These are phyloP conservation scores for Glarea lozoyensis DNA, from an alignment of 495 filamentous ascomycete genomes.

Conservation along the genomic window DNA sequence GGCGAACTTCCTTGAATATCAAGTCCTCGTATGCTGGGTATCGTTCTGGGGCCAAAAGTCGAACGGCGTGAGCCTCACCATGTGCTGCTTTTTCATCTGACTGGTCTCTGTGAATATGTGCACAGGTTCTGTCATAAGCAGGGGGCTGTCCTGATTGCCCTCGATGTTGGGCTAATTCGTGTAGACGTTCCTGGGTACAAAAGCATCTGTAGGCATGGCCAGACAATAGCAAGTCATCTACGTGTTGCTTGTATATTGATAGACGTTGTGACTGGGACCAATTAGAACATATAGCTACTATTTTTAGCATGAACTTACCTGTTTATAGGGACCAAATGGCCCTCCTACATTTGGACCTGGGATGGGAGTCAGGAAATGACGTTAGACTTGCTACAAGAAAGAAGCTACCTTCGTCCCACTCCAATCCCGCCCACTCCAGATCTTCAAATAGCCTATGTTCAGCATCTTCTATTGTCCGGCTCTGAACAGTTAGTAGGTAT, in stretches of 20 bases:
- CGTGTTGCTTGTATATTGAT: constrained; percentile 62
- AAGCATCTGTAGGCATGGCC: constrained; percentile 90
- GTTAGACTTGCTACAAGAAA: background rate
- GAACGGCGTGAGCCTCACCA: constrained; percentile 68
- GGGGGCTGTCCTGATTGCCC: constrained; percentile 50
- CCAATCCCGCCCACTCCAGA: constrained; percentile 77
- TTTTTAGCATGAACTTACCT: constrained; percentile 38
- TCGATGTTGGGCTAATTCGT: constrained; percentile 49
- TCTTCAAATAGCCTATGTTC: constrained; percentile 69
- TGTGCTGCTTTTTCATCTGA: constrained; percentile 56
- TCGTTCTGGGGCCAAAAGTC: constrained; percentile 54
- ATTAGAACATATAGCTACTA: constrained; percentile 12
- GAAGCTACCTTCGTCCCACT: constrained; percentile 81
- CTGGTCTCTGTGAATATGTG: constrained; percentile 51
- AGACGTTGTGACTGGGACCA: constrained; percentile 66
- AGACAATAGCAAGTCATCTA: constrained; percentile 54
- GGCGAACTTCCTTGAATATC: constrained; percentile 60
- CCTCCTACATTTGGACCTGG: constrained; percentile 64
- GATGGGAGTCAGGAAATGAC: constrained; percentile 3
- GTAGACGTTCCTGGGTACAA: constrained; percentile 65
- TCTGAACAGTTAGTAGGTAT: constrained; percentile 42
- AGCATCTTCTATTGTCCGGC: constrained; percentile 68
- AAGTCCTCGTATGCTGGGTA: constrained; percentile 60
- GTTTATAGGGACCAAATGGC: constrained; percentile 75
- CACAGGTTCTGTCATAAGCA: constrained; percentile 72